Conservation (phyloP, 2,329 filamentous ascomycete genomes). For the Colletotrichum echinochloae region DNA sequence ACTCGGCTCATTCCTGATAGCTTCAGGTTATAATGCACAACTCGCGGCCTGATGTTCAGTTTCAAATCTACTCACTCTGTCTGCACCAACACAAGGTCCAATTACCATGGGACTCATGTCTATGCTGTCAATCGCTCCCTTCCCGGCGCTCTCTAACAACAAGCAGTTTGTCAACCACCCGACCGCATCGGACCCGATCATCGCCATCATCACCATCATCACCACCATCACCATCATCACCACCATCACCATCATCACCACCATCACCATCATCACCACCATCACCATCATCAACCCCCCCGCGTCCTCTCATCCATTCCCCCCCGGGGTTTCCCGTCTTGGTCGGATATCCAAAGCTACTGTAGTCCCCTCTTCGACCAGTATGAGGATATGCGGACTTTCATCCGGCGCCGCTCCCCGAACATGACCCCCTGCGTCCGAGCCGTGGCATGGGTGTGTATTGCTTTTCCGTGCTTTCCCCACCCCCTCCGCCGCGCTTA, state of each 20-base stretch:
- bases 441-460: neutral
- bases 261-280: conserved; percentile 2
- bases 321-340: neutral
- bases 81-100: no score
- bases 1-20: neutral
- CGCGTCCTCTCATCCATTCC: neutral
- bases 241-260: conserved; percentile 9
- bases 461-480: conserved; percentile 29
- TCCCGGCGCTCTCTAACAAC: conserved; percentile 14
- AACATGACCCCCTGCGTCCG: conserved; percentile 23
- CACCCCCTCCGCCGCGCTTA: conserved; percentile 7
- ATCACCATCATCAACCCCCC: conserved; percentile 18
- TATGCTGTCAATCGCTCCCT: neutral
- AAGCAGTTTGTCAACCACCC: neutral
- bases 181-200: neutral
- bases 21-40: neutral
- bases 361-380: neutral
- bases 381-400: neutral
- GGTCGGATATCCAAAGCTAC: conserved; percentile 1
- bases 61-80: no score
- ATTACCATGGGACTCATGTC: neutral
- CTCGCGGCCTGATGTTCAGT: no score
- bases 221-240: conserved; percentile 9
- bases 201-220: conserved; percentile 19
- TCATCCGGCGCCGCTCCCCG: conserved; percentile 6